Conservation (phyloP, 306 rosid genomes). For the Crataegus laevigata region DNA sequence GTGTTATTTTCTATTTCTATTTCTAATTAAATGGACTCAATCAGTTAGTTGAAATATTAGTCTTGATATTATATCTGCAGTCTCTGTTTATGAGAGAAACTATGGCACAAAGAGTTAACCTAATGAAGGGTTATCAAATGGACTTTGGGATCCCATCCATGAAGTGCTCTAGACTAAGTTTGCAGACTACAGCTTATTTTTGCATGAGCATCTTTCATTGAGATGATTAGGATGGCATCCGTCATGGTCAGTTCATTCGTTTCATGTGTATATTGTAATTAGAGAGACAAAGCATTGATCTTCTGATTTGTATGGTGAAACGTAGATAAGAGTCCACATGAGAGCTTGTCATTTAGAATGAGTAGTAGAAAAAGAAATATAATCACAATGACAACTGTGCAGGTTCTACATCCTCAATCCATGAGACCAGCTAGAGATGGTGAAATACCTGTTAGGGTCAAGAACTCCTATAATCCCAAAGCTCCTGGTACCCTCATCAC, state of each 20-base stretch:
- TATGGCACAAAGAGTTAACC: neutral
- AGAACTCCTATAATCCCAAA: slow-evolving; percentile 62
- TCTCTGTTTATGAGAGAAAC: neutral
- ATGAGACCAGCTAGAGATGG: slow-evolving; percentile 74
- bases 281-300: neutral
- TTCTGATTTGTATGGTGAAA: neutral
- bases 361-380: neutral
- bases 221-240: neutral
- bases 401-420: slow-evolving; percentile 71
- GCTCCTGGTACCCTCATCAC: slow-evolving; percentile 65
- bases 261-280: neutral
- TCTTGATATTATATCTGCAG: neutral
- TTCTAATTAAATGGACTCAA: neutral
- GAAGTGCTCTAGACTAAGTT: neutral
- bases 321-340: neutral
- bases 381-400: neutral
- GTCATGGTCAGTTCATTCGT: neutral
- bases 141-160: neutral
- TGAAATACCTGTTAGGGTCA: slow-evolving; percentile 66
- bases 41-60: neutral
- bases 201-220: neutral
- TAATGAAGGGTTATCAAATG: neutral
- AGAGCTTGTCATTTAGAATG: neutral
- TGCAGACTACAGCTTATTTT: neutral
- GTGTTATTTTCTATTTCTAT: too few species aligned